These are phyloP conservation scores for Pseudogymnoascus sp. DNA, from an alignment of 2,329 filamentous ascomycete species.

Conservation along the genomic window DNA sequence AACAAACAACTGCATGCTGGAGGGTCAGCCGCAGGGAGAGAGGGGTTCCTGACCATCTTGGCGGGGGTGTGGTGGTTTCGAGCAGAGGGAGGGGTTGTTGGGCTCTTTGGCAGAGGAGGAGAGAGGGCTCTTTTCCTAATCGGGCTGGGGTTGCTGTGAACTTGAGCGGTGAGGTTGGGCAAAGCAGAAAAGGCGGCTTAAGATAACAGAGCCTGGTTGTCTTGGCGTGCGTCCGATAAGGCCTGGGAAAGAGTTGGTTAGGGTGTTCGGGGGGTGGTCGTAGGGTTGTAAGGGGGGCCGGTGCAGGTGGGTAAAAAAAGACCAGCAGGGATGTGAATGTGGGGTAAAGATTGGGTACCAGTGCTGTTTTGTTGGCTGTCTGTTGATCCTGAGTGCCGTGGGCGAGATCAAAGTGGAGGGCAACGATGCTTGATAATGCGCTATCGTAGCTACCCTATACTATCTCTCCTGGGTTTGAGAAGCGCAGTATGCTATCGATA, in stretches of 20 bases:
- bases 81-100: neutral
- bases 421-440: neutral
- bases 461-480: neutral
- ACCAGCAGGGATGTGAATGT: neutral
- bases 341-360: constrained; percentile 6
- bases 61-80: constrained; percentile 3
- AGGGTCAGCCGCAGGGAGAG: neutral
- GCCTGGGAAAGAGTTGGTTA: neutral
- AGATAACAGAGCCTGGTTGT: constrained; percentile 6
- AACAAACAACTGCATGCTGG: neutral
- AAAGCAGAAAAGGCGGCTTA: constrained; percentile 8
- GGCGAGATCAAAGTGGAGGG: neutral
- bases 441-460: neutral
- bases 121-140: constrained; percentile 2
- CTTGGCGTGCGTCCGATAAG: constrained; percentile 3
- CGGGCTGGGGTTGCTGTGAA: constrained; percentile 1
- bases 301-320: neutral
- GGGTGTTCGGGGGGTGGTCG: neutral
- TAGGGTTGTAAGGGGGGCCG: too few species aligned
- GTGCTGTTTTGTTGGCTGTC: neutral
- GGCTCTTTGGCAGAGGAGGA: neutral
- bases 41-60: constrained; percentile 7
- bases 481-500: neutral
- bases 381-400: neutral
- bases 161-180: constrained; percentile 2